Conservation (phyloP, 495 filamentous ascomycete genomes). For the Talaromyces adpressus region DNA sequence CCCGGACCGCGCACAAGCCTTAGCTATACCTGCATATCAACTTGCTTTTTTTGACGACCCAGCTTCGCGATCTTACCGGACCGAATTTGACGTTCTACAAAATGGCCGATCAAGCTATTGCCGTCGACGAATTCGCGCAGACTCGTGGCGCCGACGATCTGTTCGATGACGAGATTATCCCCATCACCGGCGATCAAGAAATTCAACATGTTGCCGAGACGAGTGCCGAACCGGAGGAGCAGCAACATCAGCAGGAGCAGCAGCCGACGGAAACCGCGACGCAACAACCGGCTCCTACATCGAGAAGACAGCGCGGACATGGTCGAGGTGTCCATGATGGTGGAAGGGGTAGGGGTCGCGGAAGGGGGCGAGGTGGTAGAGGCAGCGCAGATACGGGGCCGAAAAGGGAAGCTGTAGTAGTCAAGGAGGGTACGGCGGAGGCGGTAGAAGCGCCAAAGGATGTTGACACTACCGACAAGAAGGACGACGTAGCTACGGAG, state of each 20-base stretch:
- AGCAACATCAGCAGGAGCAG: neutral
- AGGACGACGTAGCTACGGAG: conserved; percentile 16
- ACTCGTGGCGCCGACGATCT: conserved; percentile 60
- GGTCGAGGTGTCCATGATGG: conserved; percentile 17
- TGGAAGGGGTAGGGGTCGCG: conserved; percentile 29
- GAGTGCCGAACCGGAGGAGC: conserved; percentile 2
- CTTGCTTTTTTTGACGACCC: neutral
- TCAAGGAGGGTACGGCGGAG: conserved; percentile 4
- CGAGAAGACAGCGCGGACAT: conserved; percentile 30
- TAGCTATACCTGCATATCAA: neutral
- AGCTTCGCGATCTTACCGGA: neutral
- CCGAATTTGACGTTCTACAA: neutral
- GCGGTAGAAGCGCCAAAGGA: neutral
- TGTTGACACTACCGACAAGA: neutral
- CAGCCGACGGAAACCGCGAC: conserved; percentile 12
- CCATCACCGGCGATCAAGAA: conserved; percentile 37
- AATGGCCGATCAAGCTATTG: conserved; percentile 1
- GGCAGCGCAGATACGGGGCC: conserved; percentile 23
- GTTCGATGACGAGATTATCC: conserved; percentile 67
- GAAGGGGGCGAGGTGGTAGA: conserved; percentile 19
- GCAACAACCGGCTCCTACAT: conserved; percentile 14
- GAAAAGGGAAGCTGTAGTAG: neutral
- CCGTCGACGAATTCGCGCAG: conserved; percentile 52
- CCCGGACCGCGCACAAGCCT: neutral
- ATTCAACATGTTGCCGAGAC: conserved; percentile 18